Evolutionary conservation across 208 protist species (phyloP).

Genomic region (Phytomonas francai): DNA sequence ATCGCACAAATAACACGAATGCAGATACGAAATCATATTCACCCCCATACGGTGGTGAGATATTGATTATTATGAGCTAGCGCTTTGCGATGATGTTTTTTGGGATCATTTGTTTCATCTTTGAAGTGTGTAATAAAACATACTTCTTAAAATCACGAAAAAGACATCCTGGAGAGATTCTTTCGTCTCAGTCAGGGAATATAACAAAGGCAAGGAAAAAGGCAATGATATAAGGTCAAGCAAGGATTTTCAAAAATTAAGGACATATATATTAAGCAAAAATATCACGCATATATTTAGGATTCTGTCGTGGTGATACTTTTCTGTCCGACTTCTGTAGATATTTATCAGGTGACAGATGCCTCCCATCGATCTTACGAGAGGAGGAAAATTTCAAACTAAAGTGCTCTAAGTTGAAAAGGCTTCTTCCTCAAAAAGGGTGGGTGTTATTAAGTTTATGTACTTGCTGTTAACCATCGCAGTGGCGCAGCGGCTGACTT

Average conservation of each 20-base stretch:
- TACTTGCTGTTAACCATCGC: conserved; percentile 71
- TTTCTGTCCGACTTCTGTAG: not conserved
- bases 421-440: conserved; percentile 27
- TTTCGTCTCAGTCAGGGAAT: too few relatives aligned
- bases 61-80: too few relatives aligned
- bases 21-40: not conserved
- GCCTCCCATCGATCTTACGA: not conserved
- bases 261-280: not conserved
- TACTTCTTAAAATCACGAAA: too few relatives aligned
- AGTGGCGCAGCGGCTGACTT: conserved; percentile 31
- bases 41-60: not conserved
- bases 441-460: conserved; percentile 60
- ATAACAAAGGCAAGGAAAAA: too few relatives aligned
- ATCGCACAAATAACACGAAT: not conserved
- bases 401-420: conserved; percentile 7
- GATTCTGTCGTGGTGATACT: not conserved
- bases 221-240: not conserved
- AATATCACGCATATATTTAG: not conserved
- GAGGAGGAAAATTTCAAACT: not conserved
- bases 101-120: too few relatives aligned
- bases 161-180: too few relatives aligned
- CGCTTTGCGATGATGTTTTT: too few relatives aligned
- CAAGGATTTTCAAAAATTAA: not conserved
- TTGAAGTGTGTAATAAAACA: too few relatives aligned
- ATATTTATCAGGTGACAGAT: not conserved